Base-by-base conservation (phyloP, 495 filamentous ascomycete genomes). In the Xylaria scruposa region DNA sequence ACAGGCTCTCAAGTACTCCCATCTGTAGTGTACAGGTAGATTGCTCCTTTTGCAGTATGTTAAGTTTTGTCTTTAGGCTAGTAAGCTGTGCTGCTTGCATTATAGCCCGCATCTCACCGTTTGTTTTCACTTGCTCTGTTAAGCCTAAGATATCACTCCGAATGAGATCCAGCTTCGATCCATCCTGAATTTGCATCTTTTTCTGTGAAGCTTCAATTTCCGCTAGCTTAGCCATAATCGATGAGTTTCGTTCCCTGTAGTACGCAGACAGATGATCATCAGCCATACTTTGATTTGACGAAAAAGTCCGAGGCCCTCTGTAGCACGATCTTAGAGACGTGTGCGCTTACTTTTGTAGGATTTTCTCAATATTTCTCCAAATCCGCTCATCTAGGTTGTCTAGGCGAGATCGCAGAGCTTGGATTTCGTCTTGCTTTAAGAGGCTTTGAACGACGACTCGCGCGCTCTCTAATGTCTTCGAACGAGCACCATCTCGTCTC, bases 21-120 rank as follows among this genome's bases (percentile, higher is more conserved):
- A 29, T 31, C 17, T 65, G 61, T 15, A 10, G 26, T 29, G 40
- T 19, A 13, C 61, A 65, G 19, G n/a, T 46, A 31, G 9, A n/a
- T 49, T 31, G 61, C 61, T 65, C 61, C 49, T 24, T 26, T 21
- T 49, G 24, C 15, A 65, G 26, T 19, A 47, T 21, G 21, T 65
- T 24, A 19, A 65, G 61, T 19, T 49, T 46, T 26, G 24, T 65
- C 26, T 65, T 65, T 24, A 65, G 38, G 61, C 42, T 49, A 8
- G 24, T 33, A 49, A 65, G 61, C 26, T n/a, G 21, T 31, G 21
- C 61, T 10, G 26, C 8, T 49, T 65, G 61, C 3, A n/a, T 19
- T 5, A 5, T 13, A 19, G 61, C 19, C 38, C 38, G 42, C 26
- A n/a, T 65, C 24, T 33, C 42, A 36, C 40, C n/a, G n/a, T 33